Base-by-base conservation (phyloP, 176 grass and related monocot species). In the Olyra latifolia region DNA sequence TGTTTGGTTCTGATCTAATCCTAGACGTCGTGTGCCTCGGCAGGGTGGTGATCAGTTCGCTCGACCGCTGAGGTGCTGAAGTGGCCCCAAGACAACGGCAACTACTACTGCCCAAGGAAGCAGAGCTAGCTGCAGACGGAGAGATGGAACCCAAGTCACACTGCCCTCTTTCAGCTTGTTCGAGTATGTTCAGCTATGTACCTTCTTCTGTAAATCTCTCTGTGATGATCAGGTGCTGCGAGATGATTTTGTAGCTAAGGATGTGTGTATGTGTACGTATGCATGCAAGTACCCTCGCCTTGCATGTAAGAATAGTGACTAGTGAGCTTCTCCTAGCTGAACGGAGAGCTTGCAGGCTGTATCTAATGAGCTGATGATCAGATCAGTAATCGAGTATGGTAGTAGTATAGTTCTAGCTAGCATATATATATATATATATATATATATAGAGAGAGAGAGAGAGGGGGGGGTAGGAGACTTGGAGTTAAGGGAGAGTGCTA, bases 31-130 rank as follows among this genome's bases (percentile, higher is more conserved):
- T 20, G 8, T 42, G 2, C 12, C 52, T 27, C 65, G 32, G 67
- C 89, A 97, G 94, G 89, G 76, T 97, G 67, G 94, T 93, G 55
- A 97, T 97, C 69, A 91, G 93, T 11, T 97, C 93, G 11, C 75
- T 93, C 53, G 90, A 93, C 87, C 85, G 32, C 32, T 35, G 32
- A 35, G 32, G 32, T 35, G 72, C 42, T 72, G 60, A 91, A 65
- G 40, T 32, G 28, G 87, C 52, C 35, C 67, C 54, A 12, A 38
- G 14, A 13, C 22, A 20, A 58, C 66, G 60, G 16, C 64, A 8
- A 12, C 14, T 11, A 27, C 52, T 13, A 28, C 32, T 7, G 47
- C 38, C 40, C 49, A 72, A 68, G 5, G 40, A 79, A 62, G 28
- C 53, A 44, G 32, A 35, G 32, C 5, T 35, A 35, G 4, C 61